A percentile compares a stretch with the other conserved stretches of the same genome.
phyloP scores from a whole-genome alignment of 2,329 filamentous ascomycete species.

The Penicillium concentricum region DNA sequence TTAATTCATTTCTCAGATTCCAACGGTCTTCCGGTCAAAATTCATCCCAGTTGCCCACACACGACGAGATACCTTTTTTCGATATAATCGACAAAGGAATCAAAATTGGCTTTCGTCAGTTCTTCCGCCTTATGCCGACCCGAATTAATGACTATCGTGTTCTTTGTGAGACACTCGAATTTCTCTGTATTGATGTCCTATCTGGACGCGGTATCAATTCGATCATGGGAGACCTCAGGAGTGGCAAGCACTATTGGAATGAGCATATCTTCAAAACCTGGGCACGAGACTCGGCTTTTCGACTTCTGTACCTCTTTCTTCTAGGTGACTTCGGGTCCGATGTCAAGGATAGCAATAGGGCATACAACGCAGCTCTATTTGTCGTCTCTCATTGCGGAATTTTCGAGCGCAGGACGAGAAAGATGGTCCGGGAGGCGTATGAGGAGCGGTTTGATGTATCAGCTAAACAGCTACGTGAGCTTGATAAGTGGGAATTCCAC shows the following conservation, averaged over 20 bases:
- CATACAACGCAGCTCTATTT: not conserved
- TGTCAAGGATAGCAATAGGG: not conserved
- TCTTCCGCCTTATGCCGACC: not conserved
- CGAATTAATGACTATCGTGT: not conserved
- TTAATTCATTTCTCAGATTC: not conserved
- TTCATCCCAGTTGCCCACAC: not conserved
- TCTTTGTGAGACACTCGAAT: not conserved
- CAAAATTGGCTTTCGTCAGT: not conserved
- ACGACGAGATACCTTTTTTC: not conserved
- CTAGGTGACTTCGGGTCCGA: not conserved
- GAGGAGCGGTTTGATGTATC: not conserved
- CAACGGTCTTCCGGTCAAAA: not conserved
- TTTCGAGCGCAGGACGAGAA: not conserved
- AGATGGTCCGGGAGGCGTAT: not conserved
- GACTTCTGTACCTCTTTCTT: not conserved
- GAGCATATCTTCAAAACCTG: not conserved
- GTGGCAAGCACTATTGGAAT: not conserved
- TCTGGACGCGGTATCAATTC: not conserved
- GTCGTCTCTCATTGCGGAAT: not conserved
- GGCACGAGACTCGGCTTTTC: not conserved
- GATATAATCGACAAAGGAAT: not conserved
- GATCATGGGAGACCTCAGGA: not conserved
- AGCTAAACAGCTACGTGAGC: not conserved
- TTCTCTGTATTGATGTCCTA: not conserved
- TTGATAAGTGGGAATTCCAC: too few species aligned